Evolutionary conservation across 306 rosid genomes (phyloP).

Genomic region (Pachyrhizus erosus): DNA sequence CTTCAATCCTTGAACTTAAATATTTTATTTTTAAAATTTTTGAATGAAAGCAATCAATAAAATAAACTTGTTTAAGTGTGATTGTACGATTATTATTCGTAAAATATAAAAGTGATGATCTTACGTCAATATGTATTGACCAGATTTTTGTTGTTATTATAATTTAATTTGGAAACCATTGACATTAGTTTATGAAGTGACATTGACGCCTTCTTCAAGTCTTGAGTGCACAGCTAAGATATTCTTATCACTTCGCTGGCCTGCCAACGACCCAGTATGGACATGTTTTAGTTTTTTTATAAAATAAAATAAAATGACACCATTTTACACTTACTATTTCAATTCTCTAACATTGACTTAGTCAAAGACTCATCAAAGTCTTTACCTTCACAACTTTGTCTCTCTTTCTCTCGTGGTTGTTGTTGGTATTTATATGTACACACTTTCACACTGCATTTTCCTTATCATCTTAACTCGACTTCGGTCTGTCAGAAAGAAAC

Average conservation of each 20-base stretch:
- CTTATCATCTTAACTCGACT: background rate
- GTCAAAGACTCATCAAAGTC: conserved; percentile 17
- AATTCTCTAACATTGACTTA: conserved; percentile 26
- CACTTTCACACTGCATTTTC: background rate
- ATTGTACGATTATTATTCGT: background rate
- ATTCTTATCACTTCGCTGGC: background rate
- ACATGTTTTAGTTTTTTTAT: too few relatives aligned
- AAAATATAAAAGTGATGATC: background rate
- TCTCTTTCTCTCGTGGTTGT: background rate
- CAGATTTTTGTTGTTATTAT: too few relatives aligned
- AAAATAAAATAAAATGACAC: too few relatives aligned
- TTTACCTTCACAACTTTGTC: background rate
- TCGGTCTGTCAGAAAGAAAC: background rate
- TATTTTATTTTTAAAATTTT: too few relatives aligned
- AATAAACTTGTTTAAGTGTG: background rate
- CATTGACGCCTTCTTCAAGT: background rate
- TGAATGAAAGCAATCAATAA: background rate
- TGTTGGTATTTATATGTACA: background rate
- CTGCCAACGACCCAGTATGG: background rate
- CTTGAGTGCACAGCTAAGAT: background rate
- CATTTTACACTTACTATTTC: too few relatives aligned
- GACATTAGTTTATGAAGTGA: too few relatives aligned
- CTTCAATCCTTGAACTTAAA: too few relatives aligned
- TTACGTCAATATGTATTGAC: background rate
- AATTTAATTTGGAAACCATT: too few relatives aligned